Conservation (phyloP, 495 filamentous ascomycete genomes). For the Trichoderma reesei region DNA sequence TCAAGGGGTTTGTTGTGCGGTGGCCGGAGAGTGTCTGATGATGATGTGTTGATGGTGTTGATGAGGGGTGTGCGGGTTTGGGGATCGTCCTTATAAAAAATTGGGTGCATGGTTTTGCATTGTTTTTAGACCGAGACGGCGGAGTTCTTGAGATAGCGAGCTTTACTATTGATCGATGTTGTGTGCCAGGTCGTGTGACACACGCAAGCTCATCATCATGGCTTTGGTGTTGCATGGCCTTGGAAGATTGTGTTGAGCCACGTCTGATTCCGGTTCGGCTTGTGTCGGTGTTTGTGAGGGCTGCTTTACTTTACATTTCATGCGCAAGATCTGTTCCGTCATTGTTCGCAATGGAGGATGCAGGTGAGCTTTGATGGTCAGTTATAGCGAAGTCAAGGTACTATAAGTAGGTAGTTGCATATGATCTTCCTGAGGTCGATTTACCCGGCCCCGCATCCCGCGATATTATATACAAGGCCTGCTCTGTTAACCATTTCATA, state of each 20-base stretch:
- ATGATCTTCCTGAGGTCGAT: no score
- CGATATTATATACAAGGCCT: not conserved
- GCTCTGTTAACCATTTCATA: no score
- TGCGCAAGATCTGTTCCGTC: no score
- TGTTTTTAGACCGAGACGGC: not conserved
- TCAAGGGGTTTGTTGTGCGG: slow-evolving; percentile 65
- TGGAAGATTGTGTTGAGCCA: not conserved
- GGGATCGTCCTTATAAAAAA: no score
- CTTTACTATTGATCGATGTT: no score
- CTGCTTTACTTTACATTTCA: not conserved
- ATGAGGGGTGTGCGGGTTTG: slow-evolving; percentile 14
- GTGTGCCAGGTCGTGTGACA: no score
- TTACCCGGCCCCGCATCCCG: not conserved
- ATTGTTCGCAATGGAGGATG: no score
- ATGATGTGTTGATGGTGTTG: not conserved
- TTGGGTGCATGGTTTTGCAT: not conserved
- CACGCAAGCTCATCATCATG: no score
- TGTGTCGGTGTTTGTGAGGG: not conserved
- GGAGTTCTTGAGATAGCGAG: not conserved
- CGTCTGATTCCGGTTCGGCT: not conserved
- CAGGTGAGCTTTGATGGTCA: no score
- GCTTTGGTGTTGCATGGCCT: no score
- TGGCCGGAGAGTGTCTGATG: slow-evolving; percentile 29
- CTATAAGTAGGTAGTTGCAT: no score
- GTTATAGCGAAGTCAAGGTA: no score